Percentiles rank a stretch among this genome's conserved stretches.
Evolutionary conservation across 805 yeast genomes (phyloP).

Genomic region (Yueomyces sp.): DNA sequence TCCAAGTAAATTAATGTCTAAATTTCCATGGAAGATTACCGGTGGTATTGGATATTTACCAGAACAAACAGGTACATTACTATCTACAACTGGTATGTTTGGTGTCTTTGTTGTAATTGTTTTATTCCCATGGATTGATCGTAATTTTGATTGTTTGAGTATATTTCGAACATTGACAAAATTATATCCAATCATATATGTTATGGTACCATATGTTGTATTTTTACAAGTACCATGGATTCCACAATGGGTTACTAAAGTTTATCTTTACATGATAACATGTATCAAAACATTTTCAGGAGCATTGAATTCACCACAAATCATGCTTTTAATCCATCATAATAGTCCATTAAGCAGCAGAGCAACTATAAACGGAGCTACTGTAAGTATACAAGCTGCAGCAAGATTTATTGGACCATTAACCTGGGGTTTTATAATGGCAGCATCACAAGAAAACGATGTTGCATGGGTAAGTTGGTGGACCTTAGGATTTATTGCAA

Average conservation of each 20-base stretch:
- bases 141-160: constrained; percentile 31
- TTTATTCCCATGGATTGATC: constrained; percentile 38
- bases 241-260: constrained; percentile 9
- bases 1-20: constrained; percentile 16
- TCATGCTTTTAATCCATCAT: constrained; percentile 40
- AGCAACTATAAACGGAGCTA: constrained; percentile 46
- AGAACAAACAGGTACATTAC: constrained; percentile 34
- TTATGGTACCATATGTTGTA: constrained; percentile 34
- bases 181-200: constrained; percentile 33
- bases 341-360: constrained; percentile 40
- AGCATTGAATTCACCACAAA: constrained; percentile 39
- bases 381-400: constrained; percentile 38
- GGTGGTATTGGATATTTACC: constrained; percentile 43
- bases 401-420: constrained; percentile 48
- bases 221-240: constrained; percentile 28
- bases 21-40: constrained; percentile 34
- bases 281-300: constrained; percentile 27
- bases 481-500: constrained; percentile 14
- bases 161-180: constrained; percentile 30
- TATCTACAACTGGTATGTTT: constrained; percentile 40
- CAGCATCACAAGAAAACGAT: constrained; percentile 22
- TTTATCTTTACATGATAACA: constrained; percentile 23
- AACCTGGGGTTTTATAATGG: constrained; percentile 37
- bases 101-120: constrained; percentile 38
- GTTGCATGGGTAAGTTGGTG: constrained; percentile 26